Evolutionary conservation across 306 rosid species (phyloP).

Genomic region (Chamaecrista fasciculata): DNA sequence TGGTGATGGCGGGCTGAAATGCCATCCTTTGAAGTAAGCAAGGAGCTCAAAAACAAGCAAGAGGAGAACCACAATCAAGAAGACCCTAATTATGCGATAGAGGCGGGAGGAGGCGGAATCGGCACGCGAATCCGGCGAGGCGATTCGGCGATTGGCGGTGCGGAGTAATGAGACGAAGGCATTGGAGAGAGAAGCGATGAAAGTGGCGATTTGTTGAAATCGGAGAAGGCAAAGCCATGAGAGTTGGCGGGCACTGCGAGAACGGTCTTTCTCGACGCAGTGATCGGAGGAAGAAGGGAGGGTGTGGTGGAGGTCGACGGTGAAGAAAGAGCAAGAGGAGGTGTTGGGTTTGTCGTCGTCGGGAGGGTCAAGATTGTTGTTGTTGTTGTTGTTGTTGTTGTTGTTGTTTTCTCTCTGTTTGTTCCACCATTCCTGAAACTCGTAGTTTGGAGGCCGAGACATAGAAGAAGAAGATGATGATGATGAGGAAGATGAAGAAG

Average conservation of each 20-base stretch:
- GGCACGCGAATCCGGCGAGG: constrained; percentile 44
- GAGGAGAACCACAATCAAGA: constrained; percentile 52
- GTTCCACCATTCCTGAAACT: constrained; percentile 99
- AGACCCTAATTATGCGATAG: constrained; percentile 65
- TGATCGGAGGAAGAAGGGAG: constrained; percentile 41
- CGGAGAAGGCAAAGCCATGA: constrained; percentile 66
- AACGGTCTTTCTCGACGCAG: constrained; percentile 58
- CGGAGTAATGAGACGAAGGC: constrained; percentile 48
- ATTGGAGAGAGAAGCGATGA: constrained; percentile 43
- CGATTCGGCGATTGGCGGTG: constrained; percentile 68
- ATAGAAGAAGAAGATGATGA: constrained; percentile 24
- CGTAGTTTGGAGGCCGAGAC: constrained; percentile 81
- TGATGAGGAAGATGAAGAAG: neutral
- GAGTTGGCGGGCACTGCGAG: constrained; percentile 80
- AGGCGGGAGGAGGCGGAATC: constrained; percentile 73
- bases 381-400: too few species aligned
- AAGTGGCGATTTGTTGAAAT: constrained; percentile 68
- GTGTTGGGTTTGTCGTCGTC: constrained; percentile 34
- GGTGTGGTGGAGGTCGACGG: constrained; percentile 47
- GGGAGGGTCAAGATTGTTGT: too few species aligned
- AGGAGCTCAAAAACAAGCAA: constrained; percentile 68
- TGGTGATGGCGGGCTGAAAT: constrained; percentile 71
- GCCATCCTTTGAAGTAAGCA: constrained; percentile 96
- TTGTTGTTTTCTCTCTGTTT: constrained; percentile 60
- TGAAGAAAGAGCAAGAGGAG: constrained; percentile 24